A percentile compares a stretch with the other conserved stretches of the same genome.
Evolutionary conservation across 768 basidiomycete genomes (phyloP).

Genomic region (Aureoboletus auriporus): DNA sequence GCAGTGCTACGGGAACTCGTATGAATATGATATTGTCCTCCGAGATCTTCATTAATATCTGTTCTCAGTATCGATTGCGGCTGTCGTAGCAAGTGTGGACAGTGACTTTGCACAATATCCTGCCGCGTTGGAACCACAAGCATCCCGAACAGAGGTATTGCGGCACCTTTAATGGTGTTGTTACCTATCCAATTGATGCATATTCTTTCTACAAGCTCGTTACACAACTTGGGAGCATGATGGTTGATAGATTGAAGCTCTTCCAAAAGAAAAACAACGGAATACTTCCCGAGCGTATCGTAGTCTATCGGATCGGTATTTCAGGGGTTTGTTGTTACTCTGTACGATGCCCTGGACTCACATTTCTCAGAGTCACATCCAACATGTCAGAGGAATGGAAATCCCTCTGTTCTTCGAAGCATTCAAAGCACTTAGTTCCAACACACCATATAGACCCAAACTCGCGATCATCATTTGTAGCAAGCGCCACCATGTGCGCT

Average conservation of each 20-base stretch:
- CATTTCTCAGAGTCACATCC: not conserved
- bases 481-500: slow-evolving; percentile 47
- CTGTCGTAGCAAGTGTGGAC: slow-evolving; percentile 44
- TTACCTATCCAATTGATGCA: not conserved
- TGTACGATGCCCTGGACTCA: not conserved
- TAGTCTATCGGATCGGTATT: slow-evolving; percentile 62
- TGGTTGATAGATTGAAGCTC: slow-evolving; percentile 36
- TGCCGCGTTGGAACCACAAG: slow-evolving; percentile 38
- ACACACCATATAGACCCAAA: slow-evolving; percentile 35
- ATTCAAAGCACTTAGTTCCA: slow-evolving; percentile 31
- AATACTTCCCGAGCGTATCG: slow-evolving; percentile 36
- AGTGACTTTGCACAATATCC: slow-evolving; percentile 41
- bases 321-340: slow-evolving; percentile 47
- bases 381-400: slow-evolving; percentile 20
- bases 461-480: slow-evolving; percentile 45
- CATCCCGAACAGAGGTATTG: slow-evolving; percentile 57
- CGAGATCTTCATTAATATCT: not conserved
- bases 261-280: slow-evolving; percentile 30
- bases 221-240: slow-evolving; percentile 37
- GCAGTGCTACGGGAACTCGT: slow-evolving; percentile 46
- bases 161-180: not conserved
- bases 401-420: slow-evolving; percentile 37
- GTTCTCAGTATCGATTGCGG: slow-evolving; percentile 39
- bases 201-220: slow-evolving; percentile 31
- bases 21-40: not conserved